phyloP scores from a whole-genome alignment of 805 yeast species.

The Jamesozyma jinghongensis region DNA sequence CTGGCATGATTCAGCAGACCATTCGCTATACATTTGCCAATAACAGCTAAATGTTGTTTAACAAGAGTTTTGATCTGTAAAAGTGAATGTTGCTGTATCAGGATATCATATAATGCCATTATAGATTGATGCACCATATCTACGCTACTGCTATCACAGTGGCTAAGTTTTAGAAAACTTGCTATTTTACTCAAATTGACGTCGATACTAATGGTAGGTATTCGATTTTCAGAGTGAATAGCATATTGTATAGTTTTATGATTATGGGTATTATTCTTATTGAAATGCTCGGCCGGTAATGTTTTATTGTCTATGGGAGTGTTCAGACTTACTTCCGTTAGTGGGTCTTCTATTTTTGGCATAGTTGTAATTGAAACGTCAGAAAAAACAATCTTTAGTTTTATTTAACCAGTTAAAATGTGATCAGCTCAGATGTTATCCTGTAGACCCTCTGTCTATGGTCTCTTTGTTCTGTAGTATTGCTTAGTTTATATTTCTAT shows the following conservation, averaged over 20 bases:
- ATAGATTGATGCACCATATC: conserved; percentile 1
- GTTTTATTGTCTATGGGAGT: conserved; percentile 7
- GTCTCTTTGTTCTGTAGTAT: too few species aligned
- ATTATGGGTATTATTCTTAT: background rate
- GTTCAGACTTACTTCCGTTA: conserved; percentile 20
- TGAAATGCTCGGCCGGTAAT: background rate
- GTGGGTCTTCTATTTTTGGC: conserved; percentile 19
- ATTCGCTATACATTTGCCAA: conserved; percentile 16
- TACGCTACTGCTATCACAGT: background rate
- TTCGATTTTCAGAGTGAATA: background rate
- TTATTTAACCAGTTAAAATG: too few species aligned
- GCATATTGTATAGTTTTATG: background rate
- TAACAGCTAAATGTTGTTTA: conserved; percentile 19
- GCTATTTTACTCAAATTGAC: background rate
- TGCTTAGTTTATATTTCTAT: background rate
- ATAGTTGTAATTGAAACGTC: conserved; percentile 6
- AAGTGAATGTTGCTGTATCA: conserved; percentile 4
- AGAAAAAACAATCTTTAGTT: too few species aligned
- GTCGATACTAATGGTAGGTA: background rate
- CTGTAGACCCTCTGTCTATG: too few species aligned
- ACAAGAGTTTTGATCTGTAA: conserved; percentile 8
- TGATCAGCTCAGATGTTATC: background rate
- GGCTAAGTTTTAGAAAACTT: background rate
- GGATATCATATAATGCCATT: conserved; percentile 1
- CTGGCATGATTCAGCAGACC: conserved; percentile 7